Evolutionary conservation across 148 eudicot species (phyloP).

Genomic region (Persicaria tinctoria): DNA sequence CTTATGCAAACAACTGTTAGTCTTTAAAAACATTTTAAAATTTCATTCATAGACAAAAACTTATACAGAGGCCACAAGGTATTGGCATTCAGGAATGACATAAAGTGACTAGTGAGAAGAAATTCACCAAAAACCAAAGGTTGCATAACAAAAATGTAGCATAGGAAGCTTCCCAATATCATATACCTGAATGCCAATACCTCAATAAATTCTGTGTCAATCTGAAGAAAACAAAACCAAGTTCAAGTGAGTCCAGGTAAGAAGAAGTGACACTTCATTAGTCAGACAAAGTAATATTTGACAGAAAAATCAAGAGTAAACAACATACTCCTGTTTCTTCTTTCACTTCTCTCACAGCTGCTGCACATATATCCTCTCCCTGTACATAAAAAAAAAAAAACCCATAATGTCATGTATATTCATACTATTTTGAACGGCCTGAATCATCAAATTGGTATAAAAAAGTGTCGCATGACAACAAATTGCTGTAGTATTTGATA

Average conservation of each 20-base stretch:
- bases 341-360: constrained; percentile 78
- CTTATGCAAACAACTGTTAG: too few relatives aligned
- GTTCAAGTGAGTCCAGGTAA: background rate
- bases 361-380: constrained; percentile 73
- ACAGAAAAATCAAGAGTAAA: background rate
- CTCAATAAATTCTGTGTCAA: constrained; percentile 68
- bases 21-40: too few relatives aligned
- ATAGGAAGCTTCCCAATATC: background rate
- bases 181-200: constrained; percentile 60
- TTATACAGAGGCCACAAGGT: too few relatives aligned
- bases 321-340: constrained; percentile 87
- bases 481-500: too few relatives aligned
- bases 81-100: too few relatives aligned
- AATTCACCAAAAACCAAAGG: too few relatives aligned
- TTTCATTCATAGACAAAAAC: too few relatives aligned
- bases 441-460: background rate
- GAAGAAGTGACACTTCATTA: background rate
- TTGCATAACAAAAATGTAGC: too few relatives aligned
- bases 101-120: too few relatives aligned
- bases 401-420: background rate
- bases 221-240: constrained; percentile 30
- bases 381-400: constrained; percentile 25
- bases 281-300: background rate
- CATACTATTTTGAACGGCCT: background rate
- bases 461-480: background rate